Evolutionary conservation across 768 basidiomycete species (phyloP).

Genomic region (Leccinum imitatum): DNA sequence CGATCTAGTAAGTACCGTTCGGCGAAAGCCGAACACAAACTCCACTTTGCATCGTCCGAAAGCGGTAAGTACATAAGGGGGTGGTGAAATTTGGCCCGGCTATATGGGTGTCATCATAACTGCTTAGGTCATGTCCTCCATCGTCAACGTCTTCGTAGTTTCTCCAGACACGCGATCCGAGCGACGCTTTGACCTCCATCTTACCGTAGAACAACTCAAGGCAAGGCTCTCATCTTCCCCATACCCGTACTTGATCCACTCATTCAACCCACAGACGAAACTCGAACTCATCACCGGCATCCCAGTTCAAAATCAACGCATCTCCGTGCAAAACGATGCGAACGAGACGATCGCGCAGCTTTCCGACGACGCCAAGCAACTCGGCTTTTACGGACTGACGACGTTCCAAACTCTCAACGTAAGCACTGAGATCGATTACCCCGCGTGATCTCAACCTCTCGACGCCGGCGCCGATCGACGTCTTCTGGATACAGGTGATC

Average conservation of each 20-base stretch:
- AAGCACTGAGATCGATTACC: slow-evolving; percentile 17
- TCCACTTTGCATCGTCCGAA: no score
- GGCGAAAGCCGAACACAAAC: no score
- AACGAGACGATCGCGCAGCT: slow-evolving; percentile 52
- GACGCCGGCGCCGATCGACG: background rate
- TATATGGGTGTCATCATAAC: no score
- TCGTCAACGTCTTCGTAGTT: slow-evolving; percentile 70
- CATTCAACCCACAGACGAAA: slow-evolving; percentile 51
- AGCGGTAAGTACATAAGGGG: no score
- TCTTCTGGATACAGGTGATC: slow-evolving; percentile 43
- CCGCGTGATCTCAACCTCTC: background rate
- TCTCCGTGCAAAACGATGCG: slow-evolving; percentile 62
- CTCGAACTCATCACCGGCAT: slow-evolving; percentile 93
- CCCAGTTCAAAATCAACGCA: slow-evolving; percentile 65
- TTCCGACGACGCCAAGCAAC: slow-evolving; percentile 60
- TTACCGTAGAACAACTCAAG: slow-evolving; percentile 81
- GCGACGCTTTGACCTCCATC: slow-evolving; percentile 73
- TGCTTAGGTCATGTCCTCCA: slow-evolving; percentile 36
- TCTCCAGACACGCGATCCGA: slow-evolving; percentile 92
- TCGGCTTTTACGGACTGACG: slow-evolving; percentile 72
- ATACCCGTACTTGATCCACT: background rate
- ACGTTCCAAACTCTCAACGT: slow-evolving; percentile 86
- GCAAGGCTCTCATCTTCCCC: slow-evolving; percentile 60
- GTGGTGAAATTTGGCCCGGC: no score
- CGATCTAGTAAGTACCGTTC: no score